Base-by-base conservation (phyloP, 768 basidiomycete genomes). In the Sarcodon aspratus region DNA sequence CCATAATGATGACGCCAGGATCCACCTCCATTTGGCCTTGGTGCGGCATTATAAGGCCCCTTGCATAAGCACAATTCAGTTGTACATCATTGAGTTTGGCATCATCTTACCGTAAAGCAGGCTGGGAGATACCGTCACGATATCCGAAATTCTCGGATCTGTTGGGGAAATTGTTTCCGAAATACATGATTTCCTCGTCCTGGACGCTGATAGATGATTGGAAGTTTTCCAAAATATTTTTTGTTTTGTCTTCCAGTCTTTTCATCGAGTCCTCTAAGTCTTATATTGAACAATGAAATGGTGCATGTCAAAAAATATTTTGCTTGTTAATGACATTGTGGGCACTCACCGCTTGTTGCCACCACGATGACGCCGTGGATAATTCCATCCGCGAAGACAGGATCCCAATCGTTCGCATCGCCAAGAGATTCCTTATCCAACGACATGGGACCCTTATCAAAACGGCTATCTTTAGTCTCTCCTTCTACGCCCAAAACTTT, bases 1-100 rank as follows among this genome's bases (percentile, higher is more conserved):
- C 74, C 8, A 69, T 59, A 5, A 80, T 58, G 33, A 78, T 58
- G 34, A 67, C 59, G 9, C 75, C 76, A 10, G 74, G 57, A 33
- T 60, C 56, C 33, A 76, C 65, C 6, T 66, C 58, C 12, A 37
- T 46, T 48, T 66, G 63, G 13, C 66, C 67, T 1, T 61, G 46
- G 32, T 46, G 7, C 21, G 12, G 15, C 11, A 6, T 18, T 9
- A 46, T 27, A 31, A 46, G 45, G 7, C 48, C 48, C 18, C 48
- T 49, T 33, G 6, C 18, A 15, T 44, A 18, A 49, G 5, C 44
- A n/a, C 12, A 10, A 31, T 33, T 45, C 8, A 11, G 7, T 35
- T 37, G 21, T 5, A 27, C 21, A 27, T 27, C 6, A 32, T 45
- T 69, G 71, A 13, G 21, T 27, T 2, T 5, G 21, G 21, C 21